These are phyloP conservation scores for Allantophomopsis cytisporea DNA, from an alignment of 2,329 filamentous ascomycete species.

Conservation along the genomic window DNA sequence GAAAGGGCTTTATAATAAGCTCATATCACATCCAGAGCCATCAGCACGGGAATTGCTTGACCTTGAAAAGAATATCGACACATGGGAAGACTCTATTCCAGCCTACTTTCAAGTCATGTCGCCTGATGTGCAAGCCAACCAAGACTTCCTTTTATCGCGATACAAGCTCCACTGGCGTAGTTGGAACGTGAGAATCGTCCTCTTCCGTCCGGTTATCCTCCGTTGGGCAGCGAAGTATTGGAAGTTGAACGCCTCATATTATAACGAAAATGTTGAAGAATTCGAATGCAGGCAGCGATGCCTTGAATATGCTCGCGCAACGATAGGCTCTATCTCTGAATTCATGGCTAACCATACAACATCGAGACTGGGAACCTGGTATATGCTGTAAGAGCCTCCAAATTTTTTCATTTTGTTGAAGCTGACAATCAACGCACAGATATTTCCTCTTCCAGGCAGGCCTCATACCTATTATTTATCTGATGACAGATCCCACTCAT, in stretches of 20 bases:
- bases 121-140: conserved; percentile 1
- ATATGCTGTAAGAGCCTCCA: conserved; percentile 1
- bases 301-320: conserved; percentile 4
- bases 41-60: conserved; percentile 1
- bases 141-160: conserved; percentile 3
- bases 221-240: conserved; percentile 2
- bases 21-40: conserved; percentile 2
- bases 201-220: conserved; percentile 7
- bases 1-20: conserved; percentile 1
- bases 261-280: background rate
- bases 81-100: conserved; percentile 4
- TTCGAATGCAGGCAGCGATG: conserved; percentile 3
- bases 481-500: conserved; percentile 24
- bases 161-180: conserved; percentile 7
- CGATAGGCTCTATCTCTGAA: conserved; percentile 2
- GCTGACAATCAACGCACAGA: too few relatives aligned
- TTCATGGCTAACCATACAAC: conserved; percentile 3
- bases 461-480: conserved; percentile 25
- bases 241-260: background rate
- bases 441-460: conserved; percentile 31
- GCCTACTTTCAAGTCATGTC: conserved; percentile 1
- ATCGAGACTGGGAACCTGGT: conserved; percentile 6
- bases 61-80: conserved; percentile 4
- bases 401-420: too few relatives aligned
- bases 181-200: conserved; percentile 7